phyloP scores from a whole-genome alignment of 495 filamentous ascomycete species.

The Penicillium alfredii region DNA sequence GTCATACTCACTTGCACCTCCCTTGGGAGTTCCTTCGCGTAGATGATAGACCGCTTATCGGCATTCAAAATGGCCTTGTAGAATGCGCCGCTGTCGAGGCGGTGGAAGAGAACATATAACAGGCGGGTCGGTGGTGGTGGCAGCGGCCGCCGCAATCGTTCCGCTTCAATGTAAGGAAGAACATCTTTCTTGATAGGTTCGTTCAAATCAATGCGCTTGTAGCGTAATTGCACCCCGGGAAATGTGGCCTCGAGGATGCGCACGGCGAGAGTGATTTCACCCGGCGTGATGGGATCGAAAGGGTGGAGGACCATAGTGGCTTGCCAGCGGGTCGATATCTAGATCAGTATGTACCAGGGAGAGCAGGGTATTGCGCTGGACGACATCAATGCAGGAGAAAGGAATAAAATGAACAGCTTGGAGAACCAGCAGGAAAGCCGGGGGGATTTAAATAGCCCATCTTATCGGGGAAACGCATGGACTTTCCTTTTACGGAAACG shows the following conservation, averaged over 20 bases:
- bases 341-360: no score
- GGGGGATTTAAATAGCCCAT: conserved; percentile 13
- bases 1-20: conserved; percentile 31
- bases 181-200: conserved; percentile 37
- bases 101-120: conserved; percentile 38
- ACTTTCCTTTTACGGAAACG: no score
- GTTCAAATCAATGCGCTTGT: conserved; percentile 37
- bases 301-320: conserved; percentile 26
- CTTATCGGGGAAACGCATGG: no score
- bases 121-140: conserved; percentile 30
- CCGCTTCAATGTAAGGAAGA: conserved; percentile 34
- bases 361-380: no score
- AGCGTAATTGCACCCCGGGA: conserved; percentile 29
- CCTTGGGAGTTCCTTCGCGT: conserved; percentile 34
- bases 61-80: conserved; percentile 35
- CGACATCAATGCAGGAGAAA: no score
- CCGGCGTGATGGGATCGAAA: conserved; percentile 38
- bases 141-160: conserved; percentile 29
- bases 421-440: conserved; percentile 2
- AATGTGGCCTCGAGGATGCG: conserved; percentile 34
- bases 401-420: neutral
- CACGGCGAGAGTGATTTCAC: conserved; percentile 35
- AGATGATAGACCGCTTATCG: conserved; percentile 26
- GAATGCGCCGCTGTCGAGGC: conserved; percentile 34
- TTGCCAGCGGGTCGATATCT: neutral